Base-by-base conservation (phyloP, 441 rosid genomes). In the Erysimum cheiri region DNA sequence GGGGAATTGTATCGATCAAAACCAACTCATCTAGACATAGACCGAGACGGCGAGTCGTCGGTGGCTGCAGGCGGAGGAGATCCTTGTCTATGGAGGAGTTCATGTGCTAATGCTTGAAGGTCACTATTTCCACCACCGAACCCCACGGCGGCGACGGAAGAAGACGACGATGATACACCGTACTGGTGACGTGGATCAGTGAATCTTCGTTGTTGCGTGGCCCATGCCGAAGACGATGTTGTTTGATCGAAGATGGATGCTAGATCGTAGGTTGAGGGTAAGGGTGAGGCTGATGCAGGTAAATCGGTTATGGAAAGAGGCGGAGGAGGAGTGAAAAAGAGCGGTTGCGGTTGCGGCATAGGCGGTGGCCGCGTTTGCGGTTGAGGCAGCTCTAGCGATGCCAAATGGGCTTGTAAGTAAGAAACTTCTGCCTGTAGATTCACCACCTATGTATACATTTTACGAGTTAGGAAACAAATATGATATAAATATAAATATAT, bases 371-470 rank as follows among this genome's bases (percentile, higher is more conserved):
- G 47, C 26, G 75, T 76, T 9, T 83, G 78, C 1, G 85, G 85
- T 4, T 85, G 89, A 24, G 90, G 92, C 36, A 83, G 80, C 84
- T 91, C 92, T 36, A 88, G 56, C 6, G 95, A 73, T 41, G 96
- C 88, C 56, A 91, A 76, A 77, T 91, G 95, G 44, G 93, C 85
- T 82, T 91, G 93, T 60, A 91, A 76, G 80, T 85, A 91, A 29
- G 97, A 77, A 15, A 93, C 87, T 83, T 93, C 97, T 19, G 95
- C 86, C 72, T 91, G 97, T 72, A 93, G 82, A 74, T 76, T 89
- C 83, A 89, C 92, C 76, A 91, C 93, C 98, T 93, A 60, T 22
- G n/a, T 48, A 41, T 13, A 73, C 61, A 59, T 31, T 59, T 73
- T 15, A 52, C 62, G 11, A 50, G 28, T 50, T 59, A 37, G 32